Conservation (phyloP, 495 filamentous ascomycete genomes). For the Penicillium paradoxum region DNA sequence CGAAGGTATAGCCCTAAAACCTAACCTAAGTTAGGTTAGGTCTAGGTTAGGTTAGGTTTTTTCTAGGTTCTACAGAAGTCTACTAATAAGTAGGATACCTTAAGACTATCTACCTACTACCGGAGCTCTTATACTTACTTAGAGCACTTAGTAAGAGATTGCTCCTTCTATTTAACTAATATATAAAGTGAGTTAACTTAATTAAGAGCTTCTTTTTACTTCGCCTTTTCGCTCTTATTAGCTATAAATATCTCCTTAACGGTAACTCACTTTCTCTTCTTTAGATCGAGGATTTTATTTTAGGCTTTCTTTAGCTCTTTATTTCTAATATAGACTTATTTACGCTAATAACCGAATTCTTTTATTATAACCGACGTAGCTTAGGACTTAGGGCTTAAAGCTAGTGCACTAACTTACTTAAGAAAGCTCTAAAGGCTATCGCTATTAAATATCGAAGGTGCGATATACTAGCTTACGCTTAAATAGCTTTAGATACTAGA, state of each 20-base stretch:
- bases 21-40: too few relatives aligned
- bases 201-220: background rate
- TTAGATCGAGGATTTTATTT: background rate
- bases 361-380: background rate
- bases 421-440: background rate
- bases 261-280: background rate
- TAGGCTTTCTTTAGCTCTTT: background rate
- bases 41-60: too few relatives aligned
- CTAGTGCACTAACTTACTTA: background rate
- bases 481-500: background rate
- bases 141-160: background rate
- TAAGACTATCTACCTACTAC: background rate
- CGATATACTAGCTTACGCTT: background rate
- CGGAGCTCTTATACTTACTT: background rate
- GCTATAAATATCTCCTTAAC: slow-evolving; percentile 2
- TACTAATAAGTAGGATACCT: background rate
- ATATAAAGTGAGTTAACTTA: background rate
- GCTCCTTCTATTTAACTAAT: background rate
- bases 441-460: background rate
- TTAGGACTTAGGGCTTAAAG: background rate
- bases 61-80: too few relatives aligned
- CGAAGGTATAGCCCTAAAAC: too few relatives aligned
- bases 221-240: slow-evolving; percentile 11
- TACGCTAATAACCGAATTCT: background rate
- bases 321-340: background rate